phyloP scores from a whole-genome alignment of 257 asterid genomes.

The Orobanche coerulescens region DNA sequence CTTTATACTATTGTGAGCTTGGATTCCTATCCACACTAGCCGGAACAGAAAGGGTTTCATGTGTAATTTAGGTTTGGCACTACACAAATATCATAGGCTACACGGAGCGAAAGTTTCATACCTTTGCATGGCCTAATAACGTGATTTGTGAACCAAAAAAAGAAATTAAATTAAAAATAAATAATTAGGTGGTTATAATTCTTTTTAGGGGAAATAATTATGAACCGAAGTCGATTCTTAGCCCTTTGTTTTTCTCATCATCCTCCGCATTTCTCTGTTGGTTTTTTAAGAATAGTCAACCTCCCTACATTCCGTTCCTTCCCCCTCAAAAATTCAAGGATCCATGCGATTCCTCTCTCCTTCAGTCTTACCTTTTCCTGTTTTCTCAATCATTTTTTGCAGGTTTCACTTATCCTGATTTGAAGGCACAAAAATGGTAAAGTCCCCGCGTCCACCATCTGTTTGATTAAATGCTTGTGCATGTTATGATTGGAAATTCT shows the following conservation, averaged over 20 bases:
- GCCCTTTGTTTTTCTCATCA: slow-evolving; percentile 32
- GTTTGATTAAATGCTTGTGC: neutral
- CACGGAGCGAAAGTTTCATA: neutral
- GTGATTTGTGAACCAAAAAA: neutral
- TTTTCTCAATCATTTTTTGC: slow-evolving; percentile 21
- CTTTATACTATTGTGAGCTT: too few species aligned
- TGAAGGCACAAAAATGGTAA: slow-evolving; percentile 45
- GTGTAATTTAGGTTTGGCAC: too few species aligned
- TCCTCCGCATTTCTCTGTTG: slow-evolving; percentile 38
- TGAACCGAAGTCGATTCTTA: slow-evolving; percentile 26
- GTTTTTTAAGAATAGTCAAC: slow-evolving; percentile 26
- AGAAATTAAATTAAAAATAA: neutral
- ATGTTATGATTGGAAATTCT: too few species aligned
- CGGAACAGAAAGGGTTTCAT: too few species aligned
- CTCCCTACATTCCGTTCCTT: neutral
- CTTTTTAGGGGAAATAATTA: slow-evolving; percentile 26
- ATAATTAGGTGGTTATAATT: slow-evolving; percentile 26
- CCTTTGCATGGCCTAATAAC: neutral
- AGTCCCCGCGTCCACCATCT: neutral
- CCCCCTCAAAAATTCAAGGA: slow-evolving; percentile 28
- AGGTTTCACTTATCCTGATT: slow-evolving; percentile 19
- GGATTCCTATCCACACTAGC: too few species aligned
- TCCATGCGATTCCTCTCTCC: slow-evolving; percentile 29
- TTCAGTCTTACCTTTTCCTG: slow-evolving; percentile 11
- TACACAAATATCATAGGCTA: too few species aligned